Evolutionary conservation across 2,329 filamentous ascomycete species (phyloP), one percentile per base, ranked within the genome.

Genomic region (Cadophora luteo-olivacea): DNA sequence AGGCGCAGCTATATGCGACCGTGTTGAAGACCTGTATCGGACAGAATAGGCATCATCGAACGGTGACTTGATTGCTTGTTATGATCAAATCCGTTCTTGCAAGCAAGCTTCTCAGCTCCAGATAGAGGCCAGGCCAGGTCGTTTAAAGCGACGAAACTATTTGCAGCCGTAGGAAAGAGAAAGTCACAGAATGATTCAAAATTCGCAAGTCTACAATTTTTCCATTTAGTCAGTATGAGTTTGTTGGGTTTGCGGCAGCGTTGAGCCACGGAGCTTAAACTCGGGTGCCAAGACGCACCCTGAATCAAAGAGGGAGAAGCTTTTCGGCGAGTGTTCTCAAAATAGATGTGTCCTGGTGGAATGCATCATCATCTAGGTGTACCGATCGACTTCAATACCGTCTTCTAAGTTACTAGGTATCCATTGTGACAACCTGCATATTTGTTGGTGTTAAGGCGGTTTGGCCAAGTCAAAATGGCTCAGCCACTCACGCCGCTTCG

Each of bases 371-470:
- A 22, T 6, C 41, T 16, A 6, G 29, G 16, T 45, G 5, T 14
- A 45, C 12, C 6, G 45, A 49, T 49, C 45, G 41, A 49, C 1
- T 7, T 6, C n/a, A 49, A 4, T 11, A 49, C 7, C 22, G 5
- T 49, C 51, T n/a, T 29, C 19, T 12, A 14, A 55, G 52, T 19
- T 8, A 16, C 14, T 25, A 33, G 29, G 11, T 22, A 22, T 22
- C 22, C 12, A 19, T 24, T 60, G 33, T 60, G 57, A 60, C 33
- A 14, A 60, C 57, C 33, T 29, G 33, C 57, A 60, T 60, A 45
- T 60, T 38, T 19, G 12, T 60, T 41, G 33, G 33, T 60, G 33
- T n/a, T 12, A 14, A 60, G 57, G 36, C 36, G 36, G 45, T 45
- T 16, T 60, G 33, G 33, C 14, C 4, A 60, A 58, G 55, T 38